Percentiles rank a stretch among this genome's conserved stretches.
phyloP scores from a whole-genome alignment of 352 stramenopile species.

The Pythium oligandrum region DNA sequence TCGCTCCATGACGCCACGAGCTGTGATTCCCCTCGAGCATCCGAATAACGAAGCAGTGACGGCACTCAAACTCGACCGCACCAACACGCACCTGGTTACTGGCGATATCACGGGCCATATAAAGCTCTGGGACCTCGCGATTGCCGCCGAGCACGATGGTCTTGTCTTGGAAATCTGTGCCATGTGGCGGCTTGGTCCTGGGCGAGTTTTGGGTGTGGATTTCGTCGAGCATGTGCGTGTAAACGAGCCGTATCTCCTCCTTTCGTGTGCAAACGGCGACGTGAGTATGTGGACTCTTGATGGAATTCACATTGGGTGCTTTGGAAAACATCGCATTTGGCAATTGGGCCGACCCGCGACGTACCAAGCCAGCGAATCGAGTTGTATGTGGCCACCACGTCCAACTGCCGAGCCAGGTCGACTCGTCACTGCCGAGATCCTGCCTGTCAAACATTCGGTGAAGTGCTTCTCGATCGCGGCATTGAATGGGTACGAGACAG shows the following conservation, averaged over 20 bases:
- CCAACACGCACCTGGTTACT: slow-evolving; percentile 53
- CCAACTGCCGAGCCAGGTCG: too few relatives aligned
- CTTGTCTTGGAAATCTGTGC: slow-evolving; percentile 52
- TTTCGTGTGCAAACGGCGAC: slow-evolving; percentile 58
- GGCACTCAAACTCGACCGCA: slow-evolving; percentile 47
- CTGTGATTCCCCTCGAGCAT: slow-evolving; percentile 32
- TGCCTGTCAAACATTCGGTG: too few relatives aligned
- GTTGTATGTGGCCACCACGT: slow-evolving; percentile 29
- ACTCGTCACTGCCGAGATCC: too few relatives aligned
- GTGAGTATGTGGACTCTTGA: slow-evolving; percentile 74
- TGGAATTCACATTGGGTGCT: slow-evolving; percentile 57
- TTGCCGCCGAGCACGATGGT: slow-evolving; percentile 49
- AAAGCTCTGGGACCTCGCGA: slow-evolving; percentile 62
- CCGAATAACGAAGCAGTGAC: slow-evolving; percentile 41
- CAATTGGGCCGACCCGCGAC: slow-evolving; percentile 48
- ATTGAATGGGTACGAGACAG: slow-evolving; percentile 30
- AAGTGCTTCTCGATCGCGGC: slow-evolving; percentile 45
- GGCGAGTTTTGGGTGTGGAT: slow-evolving; percentile 42
- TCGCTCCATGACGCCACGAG: slow-evolving; percentile 54
- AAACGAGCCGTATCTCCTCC: slow-evolving; percentile 52
- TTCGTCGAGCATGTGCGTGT: slow-evolving; percentile 64
- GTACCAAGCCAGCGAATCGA: slow-evolving; percentile 37
- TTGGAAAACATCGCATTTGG: slow-evolving; percentile 59
- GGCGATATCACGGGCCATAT: slow-evolving; percentile 51
- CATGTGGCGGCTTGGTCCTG: slow-evolving; percentile 32